Conservation (phyloP, 2,329 filamentous ascomycete species). For the Aspergillus sp. region DNA sequence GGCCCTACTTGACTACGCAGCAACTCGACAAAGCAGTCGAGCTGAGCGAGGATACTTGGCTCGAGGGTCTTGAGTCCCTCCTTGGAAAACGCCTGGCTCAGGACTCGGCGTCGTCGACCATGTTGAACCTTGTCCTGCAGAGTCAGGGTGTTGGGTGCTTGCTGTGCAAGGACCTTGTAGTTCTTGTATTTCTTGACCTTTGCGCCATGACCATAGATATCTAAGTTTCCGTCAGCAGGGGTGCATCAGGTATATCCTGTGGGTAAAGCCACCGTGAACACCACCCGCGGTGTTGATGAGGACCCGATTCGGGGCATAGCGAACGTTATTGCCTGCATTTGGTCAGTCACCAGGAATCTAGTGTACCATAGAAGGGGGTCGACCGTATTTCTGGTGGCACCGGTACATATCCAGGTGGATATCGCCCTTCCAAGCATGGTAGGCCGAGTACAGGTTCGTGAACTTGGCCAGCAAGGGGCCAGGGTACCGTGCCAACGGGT, state of each 20-base stretch:
- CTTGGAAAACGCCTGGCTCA: not conserved
- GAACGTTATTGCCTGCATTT: not conserved
- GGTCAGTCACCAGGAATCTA: too few relatives aligned
- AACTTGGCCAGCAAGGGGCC: conserved; percentile 44
- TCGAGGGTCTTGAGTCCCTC: not conserved
- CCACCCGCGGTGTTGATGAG: too few relatives aligned
- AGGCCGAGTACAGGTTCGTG: conserved; percentile 48
- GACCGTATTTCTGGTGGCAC: conserved; percentile 34
- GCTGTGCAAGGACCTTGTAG: too few relatives aligned
- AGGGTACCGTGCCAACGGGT: conserved; percentile 65
- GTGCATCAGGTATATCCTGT: too few relatives aligned
- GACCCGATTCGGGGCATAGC: not conserved
- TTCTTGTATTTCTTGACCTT: too few relatives aligned
- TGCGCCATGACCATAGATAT: too few relatives aligned
- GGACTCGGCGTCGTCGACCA: not conserved
- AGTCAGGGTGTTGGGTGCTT: too few relatives aligned
- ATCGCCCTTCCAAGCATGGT: conserved; percentile 25
- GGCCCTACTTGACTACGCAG: too few relatives aligned
- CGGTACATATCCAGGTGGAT: conserved; percentile 28
- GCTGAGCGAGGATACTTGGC: not conserved
- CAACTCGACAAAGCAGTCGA: not conserved
- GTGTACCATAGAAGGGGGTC: too few relatives aligned
- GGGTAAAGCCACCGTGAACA: too few relatives aligned
- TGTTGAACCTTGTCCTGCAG: too few relatives aligned
- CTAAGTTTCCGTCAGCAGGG: too few relatives aligned